Evolutionary conservation across 2,329 filamentous ascomycete genomes (phyloP).

Genomic region (Hypoxylon sp.): DNA sequence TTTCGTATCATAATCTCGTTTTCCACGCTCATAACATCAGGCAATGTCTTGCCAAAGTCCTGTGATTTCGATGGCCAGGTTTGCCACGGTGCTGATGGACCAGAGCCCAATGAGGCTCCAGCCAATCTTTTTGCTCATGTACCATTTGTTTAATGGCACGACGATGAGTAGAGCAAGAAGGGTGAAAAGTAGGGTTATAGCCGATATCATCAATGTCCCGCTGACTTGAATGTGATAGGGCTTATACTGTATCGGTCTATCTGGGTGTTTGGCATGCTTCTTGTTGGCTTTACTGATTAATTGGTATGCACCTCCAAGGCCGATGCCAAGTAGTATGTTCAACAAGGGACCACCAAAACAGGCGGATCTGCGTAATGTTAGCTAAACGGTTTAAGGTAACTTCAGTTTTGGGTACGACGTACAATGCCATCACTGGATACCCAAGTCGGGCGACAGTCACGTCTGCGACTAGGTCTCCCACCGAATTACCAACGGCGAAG

Average conservation of each 20-base stretch:
- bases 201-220: conserved; percentile 84
- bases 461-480: conserved; percentile 93
- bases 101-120: conserved; percentile 82
- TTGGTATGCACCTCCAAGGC: conserved; percentile 90
- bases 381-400: conserved; percentile 14
- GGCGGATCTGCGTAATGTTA: conserved; percentile 66
- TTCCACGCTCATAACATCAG: conserved; percentile 23
- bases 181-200: conserved; percentile 82
- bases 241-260: conserved; percentile 70
- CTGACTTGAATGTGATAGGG: conserved; percentile 86
- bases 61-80: conserved; percentile 80
- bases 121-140: conserved; percentile 83
- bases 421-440: conserved; percentile 93
- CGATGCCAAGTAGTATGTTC: conserved; percentile 94
- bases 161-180: conserved; percentile 79
- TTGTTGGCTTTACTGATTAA: conserved; percentile 75
- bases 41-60: conserved; percentile 58
- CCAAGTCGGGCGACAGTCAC: conserved; percentile 93
- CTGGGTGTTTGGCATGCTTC: conserved; percentile 72
- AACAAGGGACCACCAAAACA: conserved; percentile 99
- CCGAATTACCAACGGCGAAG: conserved; percentile 94
- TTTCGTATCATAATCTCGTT: conserved; percentile 9
- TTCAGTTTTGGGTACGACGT: conserved; percentile 47
- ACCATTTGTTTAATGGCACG: conserved; percentile 87
- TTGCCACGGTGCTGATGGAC: conserved; percentile 79